A percentile compares a stretch with the other conserved stretches of the same genome.
phyloP scores from a whole-genome alignment of 2,329 filamentous ascomycete species.

The Dryadomyces quercus-mongolicae region DNA sequence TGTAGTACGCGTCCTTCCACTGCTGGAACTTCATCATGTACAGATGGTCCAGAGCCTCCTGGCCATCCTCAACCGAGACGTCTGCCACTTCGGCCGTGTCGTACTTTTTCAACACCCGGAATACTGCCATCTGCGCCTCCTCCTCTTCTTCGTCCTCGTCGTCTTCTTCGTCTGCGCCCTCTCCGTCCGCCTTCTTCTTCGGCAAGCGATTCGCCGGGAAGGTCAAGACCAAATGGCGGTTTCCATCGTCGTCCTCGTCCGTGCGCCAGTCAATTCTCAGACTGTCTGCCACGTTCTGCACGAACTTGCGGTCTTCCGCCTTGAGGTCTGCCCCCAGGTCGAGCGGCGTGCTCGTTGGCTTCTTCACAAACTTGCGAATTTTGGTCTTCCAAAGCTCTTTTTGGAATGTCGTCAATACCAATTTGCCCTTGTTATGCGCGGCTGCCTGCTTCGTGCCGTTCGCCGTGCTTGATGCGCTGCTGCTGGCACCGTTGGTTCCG shows the following conservation, averaged over 20 bases:
- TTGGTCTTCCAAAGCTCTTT: constrained; percentile 68
- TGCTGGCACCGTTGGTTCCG: too few species aligned
- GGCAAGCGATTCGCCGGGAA: constrained; percentile 28
- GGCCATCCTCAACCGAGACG: constrained; percentile 63
- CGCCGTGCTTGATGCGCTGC: constrained; percentile 15
- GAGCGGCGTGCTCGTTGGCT: constrained; percentile 50
- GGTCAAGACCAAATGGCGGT: constrained; percentile 37
- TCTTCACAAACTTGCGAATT: constrained; percentile 72
- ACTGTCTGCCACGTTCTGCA: constrained; percentile 67
- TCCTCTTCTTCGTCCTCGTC: constrained; percentile 68
- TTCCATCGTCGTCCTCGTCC: constrained; percentile 42
- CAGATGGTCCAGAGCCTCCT: constrained; percentile 66
- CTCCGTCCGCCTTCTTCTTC: not conserved
- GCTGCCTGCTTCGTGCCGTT: not conserved
- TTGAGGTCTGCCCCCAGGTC: constrained; percentile 63
- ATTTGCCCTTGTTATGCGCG: constrained; percentile 24
- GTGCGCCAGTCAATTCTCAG: constrained; percentile 47
- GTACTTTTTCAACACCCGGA: constrained; percentile 78
- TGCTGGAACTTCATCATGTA: constrained; percentile 82
- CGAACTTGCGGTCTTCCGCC: constrained; percentile 83
- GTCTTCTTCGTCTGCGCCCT: constrained; percentile 34
- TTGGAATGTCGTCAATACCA: constrained; percentile 69
- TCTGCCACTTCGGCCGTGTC: constrained; percentile 83
- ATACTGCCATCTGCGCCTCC: constrained; percentile 70
- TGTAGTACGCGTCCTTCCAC: constrained; percentile 95